Evolutionary conservation across 208 protist genomes (phyloP), one percentile per base, ranked within the genome.

Genomic region (Trypanosoma mega): DNA sequence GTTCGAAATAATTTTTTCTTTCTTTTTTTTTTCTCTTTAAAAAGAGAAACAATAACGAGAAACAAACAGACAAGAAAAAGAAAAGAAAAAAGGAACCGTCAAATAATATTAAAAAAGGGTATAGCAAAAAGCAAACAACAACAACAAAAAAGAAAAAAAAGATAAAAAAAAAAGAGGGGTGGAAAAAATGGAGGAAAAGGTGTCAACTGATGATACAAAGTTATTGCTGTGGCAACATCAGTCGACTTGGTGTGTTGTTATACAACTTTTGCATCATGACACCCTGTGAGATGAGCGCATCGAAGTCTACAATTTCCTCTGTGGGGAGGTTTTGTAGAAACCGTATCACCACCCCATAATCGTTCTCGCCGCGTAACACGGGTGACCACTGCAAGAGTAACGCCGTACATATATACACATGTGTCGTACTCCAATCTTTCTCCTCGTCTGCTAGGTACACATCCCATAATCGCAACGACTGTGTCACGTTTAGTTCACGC

Each of bases 391-490:
- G 72, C 16, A 82, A 21, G 52, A 97, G 72, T 36, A 97, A 63
- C n/a, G 90, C 83, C 2, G 83, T 86, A 55, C 93, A 97, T 16
- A 92, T 78, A 59, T 90, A 97, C 6, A 96, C 89, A 64, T 96
- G 90, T 23, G 84, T 76, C 27, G 74, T 72, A 30, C 61, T 76
- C 73, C 86, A 90, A 33, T 63, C 65, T 21, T 74, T 76, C 43
- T 76, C 72, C 46, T 81, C 82, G 47, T 97, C 87, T 27, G 85
- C 74, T 16, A 98, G 66, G 57, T 97, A 98, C 2, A 85, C 75
- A 72, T 98, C 94, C 68, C 86, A 88, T 30, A 98, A 52, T 8
- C 87, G 77, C 39, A 97, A 61, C 41, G 82, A 71, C 62, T 94
- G 75, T 37, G 70, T 75, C 23, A 85, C 68, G 2, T 79, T 80